Evolutionary conservation across 2,329 filamentous ascomycete genomes (phyloP).

Genomic region (Arthrobotrys musiformis): DNA sequence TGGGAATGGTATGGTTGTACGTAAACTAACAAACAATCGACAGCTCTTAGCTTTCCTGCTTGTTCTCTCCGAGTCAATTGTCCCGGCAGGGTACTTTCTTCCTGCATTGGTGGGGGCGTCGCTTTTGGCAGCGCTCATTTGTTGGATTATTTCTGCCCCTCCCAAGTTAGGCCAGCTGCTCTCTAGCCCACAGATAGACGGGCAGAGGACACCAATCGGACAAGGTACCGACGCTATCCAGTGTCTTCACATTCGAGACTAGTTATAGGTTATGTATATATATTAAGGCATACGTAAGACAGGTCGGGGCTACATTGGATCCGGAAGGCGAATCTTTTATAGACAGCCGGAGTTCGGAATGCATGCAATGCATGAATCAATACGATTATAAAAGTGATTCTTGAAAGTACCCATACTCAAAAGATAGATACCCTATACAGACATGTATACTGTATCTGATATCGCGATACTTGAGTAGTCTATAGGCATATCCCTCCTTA

Average conservation of each 20-base stretch:
- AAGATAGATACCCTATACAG: background rate
- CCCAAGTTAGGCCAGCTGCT: too few species aligned
- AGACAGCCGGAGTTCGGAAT: background rate
- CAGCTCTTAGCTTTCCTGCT: constrained; percentile 20
- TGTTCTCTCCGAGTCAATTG: constrained; percentile 12
- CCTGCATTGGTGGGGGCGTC: constrained; percentile 40
- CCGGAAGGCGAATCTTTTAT: background rate
- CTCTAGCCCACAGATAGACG: background rate
- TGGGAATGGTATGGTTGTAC: constrained; percentile 27
- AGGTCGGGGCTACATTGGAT: background rate
- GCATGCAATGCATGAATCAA: background rate
- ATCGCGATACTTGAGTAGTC: too few species aligned
- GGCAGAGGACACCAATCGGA: background rate
- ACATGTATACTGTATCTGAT: background rate
- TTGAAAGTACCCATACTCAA: background rate
- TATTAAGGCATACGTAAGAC: background rate
- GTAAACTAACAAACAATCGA: constrained; percentile 22
- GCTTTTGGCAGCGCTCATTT: constrained; percentile 36
- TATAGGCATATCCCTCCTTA: background rate
- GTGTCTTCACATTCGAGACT: background rate
- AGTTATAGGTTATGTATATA: background rate
- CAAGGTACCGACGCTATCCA: background rate
- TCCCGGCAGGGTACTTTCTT: background rate
- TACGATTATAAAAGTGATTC: too few species aligned
- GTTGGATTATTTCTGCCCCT: constrained; percentile 44